These are phyloP conservation scores for Fusarium temperatum DNA, from an alignment of 2,329 filamentous ascomycete species.

Conservation along the genomic window DNA sequence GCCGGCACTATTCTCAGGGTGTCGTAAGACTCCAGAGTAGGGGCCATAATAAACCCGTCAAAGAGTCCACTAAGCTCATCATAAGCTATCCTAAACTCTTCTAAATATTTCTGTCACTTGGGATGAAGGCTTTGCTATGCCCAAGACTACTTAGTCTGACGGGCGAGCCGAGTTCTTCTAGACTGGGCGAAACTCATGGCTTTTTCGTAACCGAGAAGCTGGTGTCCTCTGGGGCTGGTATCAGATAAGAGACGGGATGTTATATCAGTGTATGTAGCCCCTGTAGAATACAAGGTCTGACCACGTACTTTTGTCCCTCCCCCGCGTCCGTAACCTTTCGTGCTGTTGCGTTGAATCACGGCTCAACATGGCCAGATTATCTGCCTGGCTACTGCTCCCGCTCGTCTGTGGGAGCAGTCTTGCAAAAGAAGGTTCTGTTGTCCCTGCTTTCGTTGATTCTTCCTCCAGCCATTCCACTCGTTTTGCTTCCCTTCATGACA, in stretches of 20 bases:
- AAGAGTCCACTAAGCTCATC: background rate
- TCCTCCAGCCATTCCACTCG: constrained; percentile 22
- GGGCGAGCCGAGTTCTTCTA: constrained; percentile 5
- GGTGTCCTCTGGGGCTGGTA: background rate
- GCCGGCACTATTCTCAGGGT: background rate
- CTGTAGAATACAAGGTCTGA: background rate
- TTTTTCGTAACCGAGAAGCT: background rate
- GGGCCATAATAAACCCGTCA: background rate
- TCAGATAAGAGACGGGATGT: background rate
- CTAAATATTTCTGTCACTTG: background rate
- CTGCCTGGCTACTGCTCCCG: constrained; percentile 28
- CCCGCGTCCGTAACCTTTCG: background rate
- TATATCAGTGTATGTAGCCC: constrained; percentile 5
- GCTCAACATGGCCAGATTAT: constrained; percentile 26
- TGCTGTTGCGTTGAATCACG: constrained; percentile 19
- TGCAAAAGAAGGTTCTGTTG: constrained; percentile 35
- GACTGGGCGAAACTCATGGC: background rate
- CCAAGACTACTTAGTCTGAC: background rate
- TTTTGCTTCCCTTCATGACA: constrained; percentile 21
- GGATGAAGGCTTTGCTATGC: background rate
- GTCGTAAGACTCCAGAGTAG: background rate
- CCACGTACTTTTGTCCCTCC: background rate
- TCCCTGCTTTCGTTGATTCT: constrained; percentile 28
- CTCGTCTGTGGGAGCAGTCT: constrained; percentile 16
- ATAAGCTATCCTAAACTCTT: background rate